Evolutionary conservation across 2,329 filamentous ascomycete genomes (phyloP), one percentile per base, ranked within the genome.

Genomic region (Pseudogymnoascus sp.): DNA sequence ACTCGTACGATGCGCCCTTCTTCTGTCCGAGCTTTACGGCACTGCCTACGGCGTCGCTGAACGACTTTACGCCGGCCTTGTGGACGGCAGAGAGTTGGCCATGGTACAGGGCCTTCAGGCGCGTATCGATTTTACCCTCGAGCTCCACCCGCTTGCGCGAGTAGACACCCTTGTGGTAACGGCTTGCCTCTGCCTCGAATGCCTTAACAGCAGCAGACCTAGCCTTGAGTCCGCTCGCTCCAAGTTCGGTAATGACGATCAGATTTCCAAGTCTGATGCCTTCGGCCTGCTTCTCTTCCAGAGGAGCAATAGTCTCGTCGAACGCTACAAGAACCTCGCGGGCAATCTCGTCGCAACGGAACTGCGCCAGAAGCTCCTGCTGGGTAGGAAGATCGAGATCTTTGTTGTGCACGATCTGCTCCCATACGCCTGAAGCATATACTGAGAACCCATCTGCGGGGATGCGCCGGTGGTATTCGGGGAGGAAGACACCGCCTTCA

Each of bases 361-460:
- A 99, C 74, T 99, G 94, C 9, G 94, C 94, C 60, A 99, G 82
- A 50, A 99, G 81, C 74, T 99, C 94, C 76, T 99, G 94, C 73
- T 99, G 94, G 0, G 94, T 97, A 3, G 94, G 94, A 63, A 99
- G 76, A 75, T 99, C 94, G 61, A 99, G 81, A 71, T 99, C 94
- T 76, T 99, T 99, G 81, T 99, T 99, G 79, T 93, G 89, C 69
- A 96, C 92, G 71, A 99, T 99, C 76, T 97, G 93, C 70, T 97
- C 92, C 94, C 94, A 99, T 47, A 99, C 85, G 40, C 92, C 91
- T 72, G 94, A 86, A 0, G 94, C 92, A 69, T 99, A 99, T 63
- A 92, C 82, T 0, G 93, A 90, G 72, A 97, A 94, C n/a, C 94
- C 94, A 74, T 99, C 94, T 8, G 94, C 94, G 9, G 94, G 94